Evolutionary conservation across 2,329 filamentous ascomycete genomes (phyloP), one percentile per base, ranked within the genome.

Genomic region (Exophiala alcalophila): DNA sequence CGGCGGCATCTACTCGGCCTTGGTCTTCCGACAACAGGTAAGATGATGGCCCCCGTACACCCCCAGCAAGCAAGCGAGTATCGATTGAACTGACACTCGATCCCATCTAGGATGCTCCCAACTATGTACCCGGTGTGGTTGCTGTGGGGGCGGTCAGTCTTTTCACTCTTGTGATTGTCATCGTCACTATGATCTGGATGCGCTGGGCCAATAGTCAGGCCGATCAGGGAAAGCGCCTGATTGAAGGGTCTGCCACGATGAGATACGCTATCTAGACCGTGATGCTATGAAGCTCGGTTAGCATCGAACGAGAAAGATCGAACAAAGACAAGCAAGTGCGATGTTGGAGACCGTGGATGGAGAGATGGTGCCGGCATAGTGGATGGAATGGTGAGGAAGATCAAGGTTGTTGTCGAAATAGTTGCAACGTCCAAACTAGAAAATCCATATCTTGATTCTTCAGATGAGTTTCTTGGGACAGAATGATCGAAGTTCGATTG

Each of bases 111-210:
- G 57, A 59, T 47, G 46, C 53, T 5, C 57, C 57, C 7, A 47
- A 43, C 14, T 57, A 55, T 38, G 33, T 53, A 5, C 46, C 48
- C 18, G 56, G 53, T 3, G 20, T 57, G 40, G 65, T 47, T 1
- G 66, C 79, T 20, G 16, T 44, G 48, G 41, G 62, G 23, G 47
- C 52, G 44, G 77, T 73, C 2, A 77, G 81, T 53, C 64, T 78
- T n/a, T 51, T 79, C 42, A 78, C 81, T 44, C 73, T 82, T 44
- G 65, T 46, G 1, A 65, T 79, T 20, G 70, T 81, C 5, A 66
- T 57, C 0, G 44, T 67, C 6, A 80, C 81, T 49, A 71, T 74
- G 0, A 50, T 71, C 73, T 0, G 23, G 67, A 4, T 74, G 74
- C 49, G 81, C 80, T 54, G 73, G 69, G 54, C 69, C 10, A 83